Evolutionary conservation across 1,139 yeast genomes (phyloP).

Genomic region (Keqinozyma sinolaborantium): DNA sequence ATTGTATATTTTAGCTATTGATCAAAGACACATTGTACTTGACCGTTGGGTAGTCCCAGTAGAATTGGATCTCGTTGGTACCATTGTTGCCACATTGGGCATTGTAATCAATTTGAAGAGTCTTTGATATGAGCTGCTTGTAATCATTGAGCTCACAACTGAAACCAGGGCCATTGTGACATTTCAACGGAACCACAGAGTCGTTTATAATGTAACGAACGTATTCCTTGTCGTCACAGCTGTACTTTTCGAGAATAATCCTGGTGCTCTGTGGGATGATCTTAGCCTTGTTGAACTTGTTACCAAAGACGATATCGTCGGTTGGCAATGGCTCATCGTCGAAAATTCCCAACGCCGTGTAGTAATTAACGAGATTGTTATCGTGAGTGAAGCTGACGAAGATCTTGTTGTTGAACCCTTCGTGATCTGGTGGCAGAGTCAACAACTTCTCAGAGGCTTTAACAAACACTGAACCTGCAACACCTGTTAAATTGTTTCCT

Average conservation of each 20-base stretch:
- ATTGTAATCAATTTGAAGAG: constrained; percentile 23
- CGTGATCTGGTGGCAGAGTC: constrained; percentile 14
- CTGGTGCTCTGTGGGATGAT: constrained; percentile 59
- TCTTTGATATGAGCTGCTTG: constrained; percentile 17
- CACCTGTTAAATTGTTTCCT: constrained; percentile 39
- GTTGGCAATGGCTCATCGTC: constrained; percentile 21
- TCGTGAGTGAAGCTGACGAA: constrained; percentile 59
- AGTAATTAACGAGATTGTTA: constrained; percentile 47
- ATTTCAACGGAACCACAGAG: constrained; percentile 51
- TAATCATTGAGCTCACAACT: constrained; percentile 48
- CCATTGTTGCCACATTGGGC: constrained; percentile 33
- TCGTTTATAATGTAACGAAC: constrained; percentile 53
- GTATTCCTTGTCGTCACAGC: constrained; percentile 38
- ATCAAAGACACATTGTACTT: constrained; percentile 20
- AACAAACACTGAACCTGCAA: constrained; percentile 45
- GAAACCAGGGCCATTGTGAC: constrained; percentile 57
- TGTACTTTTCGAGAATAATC: constrained; percentile 44
- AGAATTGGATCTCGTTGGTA: constrained; percentile 30
- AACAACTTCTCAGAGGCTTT: constrained; percentile 48
- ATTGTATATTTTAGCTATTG: too few species aligned
- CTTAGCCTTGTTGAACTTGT: constrained; percentile 43
- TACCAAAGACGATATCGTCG: constrained; percentile 31
- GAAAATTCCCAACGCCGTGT: constrained; percentile 50
- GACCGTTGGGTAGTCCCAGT: constrained; percentile 29
- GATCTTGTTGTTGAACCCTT: constrained; percentile 23